A percentile compares a stretch with the other conserved stretches of the same genome.
Evolutionary conservation across 2,329 filamentous ascomycete genomes (phyloP).

Genomic region (Apiospora marii): DNA sequence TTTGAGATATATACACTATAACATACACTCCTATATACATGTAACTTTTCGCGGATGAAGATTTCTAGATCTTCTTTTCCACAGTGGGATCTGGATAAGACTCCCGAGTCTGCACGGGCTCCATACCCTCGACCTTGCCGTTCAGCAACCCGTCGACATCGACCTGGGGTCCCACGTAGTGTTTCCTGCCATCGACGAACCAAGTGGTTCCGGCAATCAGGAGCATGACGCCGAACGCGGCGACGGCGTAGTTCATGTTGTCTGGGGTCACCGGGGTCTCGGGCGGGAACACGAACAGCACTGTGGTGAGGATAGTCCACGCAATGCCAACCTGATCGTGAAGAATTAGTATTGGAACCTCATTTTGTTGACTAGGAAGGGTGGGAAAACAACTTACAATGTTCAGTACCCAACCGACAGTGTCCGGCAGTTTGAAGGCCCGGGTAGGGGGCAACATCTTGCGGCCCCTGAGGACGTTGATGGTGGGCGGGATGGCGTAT

Average conservation of each 20-base stretch:
- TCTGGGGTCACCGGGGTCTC: conserved; percentile 66
- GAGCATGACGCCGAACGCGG: conserved; percentile 57
- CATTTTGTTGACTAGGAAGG: no score
- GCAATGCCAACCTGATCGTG: conserved; percentile 59
- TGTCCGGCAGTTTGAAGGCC: conserved; percentile 61
- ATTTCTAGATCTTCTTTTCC: conserved; percentile 3
- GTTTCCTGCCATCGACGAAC: conserved; percentile 57
- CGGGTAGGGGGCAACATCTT: conserved; percentile 68
- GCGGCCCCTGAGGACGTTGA: conserved; percentile 73
- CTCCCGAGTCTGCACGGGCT: conserved; percentile 24
- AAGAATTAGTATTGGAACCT: conserved; percentile 48
- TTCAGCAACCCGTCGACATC: conserved; percentile 37
- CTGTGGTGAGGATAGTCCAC: conserved; percentile 75
- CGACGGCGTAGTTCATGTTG: conserved; percentile 71
- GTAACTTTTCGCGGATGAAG: neutral
- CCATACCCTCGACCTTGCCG: conserved; percentile 35
- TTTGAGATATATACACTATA: neutral
- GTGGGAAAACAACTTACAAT: conserved; percentile 43
- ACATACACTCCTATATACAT: neutral
- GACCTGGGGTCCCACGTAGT: conserved; percentile 51
- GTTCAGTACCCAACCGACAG: conserved; percentile 68
- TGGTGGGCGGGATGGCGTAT: conserved; percentile 76
- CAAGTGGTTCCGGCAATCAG: conserved; percentile 53
- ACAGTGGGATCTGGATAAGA: neutral
- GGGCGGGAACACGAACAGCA: conserved; percentile 79